Evolutionary conservation across 2,329 filamentous ascomycete species (phyloP).

Genomic region (Alternaria hordeiaustralica): DNA sequence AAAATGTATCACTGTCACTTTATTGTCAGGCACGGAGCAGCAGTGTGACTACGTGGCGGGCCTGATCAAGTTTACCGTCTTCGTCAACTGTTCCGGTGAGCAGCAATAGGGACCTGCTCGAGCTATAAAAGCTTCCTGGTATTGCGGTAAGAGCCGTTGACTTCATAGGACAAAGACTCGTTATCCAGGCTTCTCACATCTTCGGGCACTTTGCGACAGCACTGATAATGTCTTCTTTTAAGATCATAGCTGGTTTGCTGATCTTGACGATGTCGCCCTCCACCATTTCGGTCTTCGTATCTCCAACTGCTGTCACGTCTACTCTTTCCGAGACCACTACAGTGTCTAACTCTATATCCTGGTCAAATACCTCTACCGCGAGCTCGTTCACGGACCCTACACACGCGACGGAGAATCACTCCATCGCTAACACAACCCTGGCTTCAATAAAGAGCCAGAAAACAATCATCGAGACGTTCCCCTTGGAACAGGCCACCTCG

Average conservation of each 20-base stretch:
- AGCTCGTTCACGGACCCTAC: neutral
- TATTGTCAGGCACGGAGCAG: neutral
- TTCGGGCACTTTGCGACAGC: neutral
- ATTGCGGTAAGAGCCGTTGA: neutral
- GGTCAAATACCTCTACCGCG: neutral
- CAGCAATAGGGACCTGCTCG: neutral
- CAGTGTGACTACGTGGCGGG: neutral
- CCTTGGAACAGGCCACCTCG: neutral
- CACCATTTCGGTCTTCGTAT: neutral
- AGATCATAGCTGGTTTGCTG: neutral
- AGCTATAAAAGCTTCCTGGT: neutral
- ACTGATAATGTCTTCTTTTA: neutral
- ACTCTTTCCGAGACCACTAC: neutral
- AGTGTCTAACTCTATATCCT: neutral
- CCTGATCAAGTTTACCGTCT: neutral
- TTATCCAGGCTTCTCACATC: neutral
- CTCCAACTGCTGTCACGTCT: neutral
- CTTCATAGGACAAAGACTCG: neutral
- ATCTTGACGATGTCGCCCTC: neutral
- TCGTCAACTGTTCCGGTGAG: neutral
- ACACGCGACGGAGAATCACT: neutral
- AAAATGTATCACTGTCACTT: neutral
- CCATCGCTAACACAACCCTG: neutral
- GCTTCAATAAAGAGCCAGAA: neutral
- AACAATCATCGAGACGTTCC: neutral